Evolutionary conservation across 2,329 filamentous ascomycete species (phyloP).

Genomic region (Penicillium sp.): DNA sequence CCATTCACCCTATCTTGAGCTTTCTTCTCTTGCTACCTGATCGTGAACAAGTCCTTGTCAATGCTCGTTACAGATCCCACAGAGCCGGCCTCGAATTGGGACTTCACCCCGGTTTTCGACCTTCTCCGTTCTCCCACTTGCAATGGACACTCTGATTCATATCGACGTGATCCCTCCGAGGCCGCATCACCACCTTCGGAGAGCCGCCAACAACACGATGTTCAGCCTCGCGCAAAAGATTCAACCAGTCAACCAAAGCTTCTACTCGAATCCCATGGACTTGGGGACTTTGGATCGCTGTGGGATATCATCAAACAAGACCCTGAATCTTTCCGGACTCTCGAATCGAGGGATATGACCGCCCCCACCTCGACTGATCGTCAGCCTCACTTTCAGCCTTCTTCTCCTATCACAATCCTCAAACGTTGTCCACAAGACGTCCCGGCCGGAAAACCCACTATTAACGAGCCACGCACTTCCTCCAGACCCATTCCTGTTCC

Average conservation of each 20-base stretch:
- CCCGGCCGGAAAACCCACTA: background rate
- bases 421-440: constrained; percentile 17
- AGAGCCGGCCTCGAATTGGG: constrained; percentile 44
- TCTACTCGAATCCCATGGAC: constrained; percentile 23
- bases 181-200: constrained; percentile 8
- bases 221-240: background rate
- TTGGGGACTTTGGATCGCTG: constrained; percentile 50
- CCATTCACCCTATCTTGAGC: background rate
- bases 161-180: constrained; percentile 16
- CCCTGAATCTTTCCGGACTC: constrained; percentile 8
- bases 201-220: background rate
- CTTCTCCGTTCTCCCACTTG: constrained; percentile 44
- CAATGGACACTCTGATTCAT: constrained; percentile 11
- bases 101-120: constrained; percentile 50
- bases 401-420: constrained; percentile 22
- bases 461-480: too few relatives aligned
- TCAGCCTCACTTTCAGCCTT: background rate
- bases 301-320: constrained; percentile 44
- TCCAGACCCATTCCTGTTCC: background rate
- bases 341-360: constrained; percentile 1
- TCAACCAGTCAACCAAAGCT: background rate
- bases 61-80: constrained; percentile 32
- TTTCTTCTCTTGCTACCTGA: background rate
- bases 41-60: constrained; percentile 17
- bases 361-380: background rate